A percentile compares a stretch with the other conserved stretches of the same genome.
phyloP scores from a whole-genome alignment of 495 filamentous ascomycete species.

The Ramalina intermedia region DNA sequence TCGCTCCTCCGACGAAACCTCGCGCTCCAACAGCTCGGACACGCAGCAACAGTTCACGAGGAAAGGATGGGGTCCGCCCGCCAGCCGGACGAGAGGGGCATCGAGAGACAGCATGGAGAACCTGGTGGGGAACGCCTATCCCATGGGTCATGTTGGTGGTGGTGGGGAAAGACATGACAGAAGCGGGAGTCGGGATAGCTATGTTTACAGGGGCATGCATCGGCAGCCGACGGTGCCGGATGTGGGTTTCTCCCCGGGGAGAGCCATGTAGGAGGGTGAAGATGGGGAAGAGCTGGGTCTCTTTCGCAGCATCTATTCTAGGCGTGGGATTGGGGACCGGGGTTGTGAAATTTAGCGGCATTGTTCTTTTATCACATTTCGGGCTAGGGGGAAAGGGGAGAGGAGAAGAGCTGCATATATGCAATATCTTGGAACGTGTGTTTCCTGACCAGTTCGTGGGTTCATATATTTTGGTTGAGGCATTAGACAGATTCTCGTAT shows the following conservation, averaged over 20 bases:
- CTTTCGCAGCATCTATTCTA: neutral
- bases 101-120: constrained; percentile 25
- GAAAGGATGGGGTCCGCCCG: neutral
- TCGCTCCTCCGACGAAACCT: constrained; percentile 17
- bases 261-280: constrained; percentile 7
- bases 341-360: neutral
- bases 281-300: neutral
- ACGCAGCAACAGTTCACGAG: constrained; percentile 3
- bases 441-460: too few species aligned
- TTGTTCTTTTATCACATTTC: neutral
- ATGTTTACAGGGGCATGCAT: constrained; percentile 15
- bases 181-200: constrained; percentile 24
- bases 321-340: neutral
- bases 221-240: constrained; percentile 24
- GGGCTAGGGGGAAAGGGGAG: neutral
- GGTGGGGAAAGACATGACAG: constrained; percentile 19
- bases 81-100: constrained; percentile 16
- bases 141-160: constrained; percentile 10
- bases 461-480: too few species aligned
- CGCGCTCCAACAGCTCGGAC: constrained; percentile 31
- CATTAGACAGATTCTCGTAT: too few species aligned
- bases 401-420: neutral
- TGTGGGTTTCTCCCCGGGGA: constrained; percentile 8
- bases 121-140: constrained; percentile 26
- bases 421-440: neutral